A percentile compares a stretch with the other conserved stretches of the same genome.
These are phyloP conservation scores for Leishmania martiniquensis DNA, from an alignment of 208 protist species.

Conservation along the genomic window DNA sequence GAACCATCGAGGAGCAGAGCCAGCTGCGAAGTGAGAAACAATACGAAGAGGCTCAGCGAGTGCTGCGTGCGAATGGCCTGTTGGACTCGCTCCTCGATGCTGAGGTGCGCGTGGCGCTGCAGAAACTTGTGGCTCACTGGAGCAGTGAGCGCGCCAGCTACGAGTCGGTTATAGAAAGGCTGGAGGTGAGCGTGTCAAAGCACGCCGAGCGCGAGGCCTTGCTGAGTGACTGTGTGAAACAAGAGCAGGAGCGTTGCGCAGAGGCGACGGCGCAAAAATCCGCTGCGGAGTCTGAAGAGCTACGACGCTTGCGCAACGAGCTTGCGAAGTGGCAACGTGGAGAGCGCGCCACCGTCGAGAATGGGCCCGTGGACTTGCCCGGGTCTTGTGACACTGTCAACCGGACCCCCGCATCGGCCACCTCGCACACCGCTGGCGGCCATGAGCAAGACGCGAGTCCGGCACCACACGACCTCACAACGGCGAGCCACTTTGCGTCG, in stretches of 20 bases:
- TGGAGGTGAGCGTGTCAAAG: slow-evolving; percentile 20
- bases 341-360: not conserved
- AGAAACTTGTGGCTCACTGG: slow-evolving; percentile 23
- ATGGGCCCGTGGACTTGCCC: not conserved
- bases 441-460: not conserved
- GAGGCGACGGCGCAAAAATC: not conserved
- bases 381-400: not conserved
- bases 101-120: slow-evolving; percentile 6
- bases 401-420: not conserved
- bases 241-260: slow-evolving; percentile 13
- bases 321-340: slow-evolving; percentile 6
- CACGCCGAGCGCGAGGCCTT: slow-evolving; percentile 30
- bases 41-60: slow-evolving; percentile 20
- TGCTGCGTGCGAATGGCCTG: slow-evolving; percentile 9
- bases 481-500: not conserved
- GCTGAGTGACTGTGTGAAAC: slow-evolving; percentile 17
- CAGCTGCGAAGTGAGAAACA: slow-evolving; percentile 22
- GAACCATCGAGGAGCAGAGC: slow-evolving; percentile 32
- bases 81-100: not conserved
- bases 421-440: not conserved
- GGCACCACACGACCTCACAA: not conserved
- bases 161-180: slow-evolving; percentile 25
- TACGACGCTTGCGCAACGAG: slow-evolving; percentile 7
- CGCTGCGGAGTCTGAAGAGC: not conserved
- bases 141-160: slow-evolving; percentile 22